Evolutionary conservation across 2,329 filamentous ascomycete species (phyloP).

Genomic region (Verticillium isaacii): DNA sequence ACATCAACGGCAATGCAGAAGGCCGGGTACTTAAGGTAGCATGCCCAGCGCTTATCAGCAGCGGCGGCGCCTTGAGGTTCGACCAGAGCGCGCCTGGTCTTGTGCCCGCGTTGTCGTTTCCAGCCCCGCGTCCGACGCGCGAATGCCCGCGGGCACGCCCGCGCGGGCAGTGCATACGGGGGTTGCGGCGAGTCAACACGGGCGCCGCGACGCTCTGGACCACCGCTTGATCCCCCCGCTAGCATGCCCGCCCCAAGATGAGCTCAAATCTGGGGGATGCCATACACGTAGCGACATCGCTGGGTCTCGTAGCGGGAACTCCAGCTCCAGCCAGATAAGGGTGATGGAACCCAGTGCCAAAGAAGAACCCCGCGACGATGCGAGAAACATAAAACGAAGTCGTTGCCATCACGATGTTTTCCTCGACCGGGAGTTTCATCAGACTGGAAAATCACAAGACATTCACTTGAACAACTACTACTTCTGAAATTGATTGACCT

Average conservation of each 20-base stretch:
- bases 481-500: background rate
- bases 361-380: background rate
- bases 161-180: background rate
- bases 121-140: background rate
- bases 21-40: background rate
- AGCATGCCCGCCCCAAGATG: background rate
- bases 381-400: background rate
- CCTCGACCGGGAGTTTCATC: background rate
- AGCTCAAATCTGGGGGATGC: background rate
- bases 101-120: background rate
- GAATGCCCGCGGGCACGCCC: background rate
- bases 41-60: background rate
- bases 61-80: background rate
- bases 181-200: background rate
- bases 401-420: background rate
- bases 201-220: background rate
- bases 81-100: background rate
- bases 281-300: background rate
- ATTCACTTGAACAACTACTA: background rate
- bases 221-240: background rate
- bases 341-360: background rate
- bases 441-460: background rate
- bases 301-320: background rate
- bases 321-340: background rate
- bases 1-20: constrained; percentile 4